Percentiles rank a stretch among this genome's conserved stretches.
Evolutionary conservation across 2,329 filamentous ascomycete species (phyloP).

Genomic region (Fusarium oxysporum): DNA sequence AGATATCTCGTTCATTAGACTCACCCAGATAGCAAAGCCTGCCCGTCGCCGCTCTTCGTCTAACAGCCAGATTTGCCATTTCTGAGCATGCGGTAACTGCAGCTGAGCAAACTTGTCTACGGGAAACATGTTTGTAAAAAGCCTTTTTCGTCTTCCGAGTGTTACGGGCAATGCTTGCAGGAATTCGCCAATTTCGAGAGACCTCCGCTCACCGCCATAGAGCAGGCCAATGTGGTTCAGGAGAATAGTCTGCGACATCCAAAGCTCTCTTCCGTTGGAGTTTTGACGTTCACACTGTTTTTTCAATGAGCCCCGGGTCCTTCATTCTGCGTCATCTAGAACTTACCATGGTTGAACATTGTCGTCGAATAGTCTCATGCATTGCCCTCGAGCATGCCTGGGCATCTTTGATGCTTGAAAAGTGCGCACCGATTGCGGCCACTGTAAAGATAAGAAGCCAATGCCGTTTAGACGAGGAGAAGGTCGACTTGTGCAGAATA

Average conservation of each 20-base stretch:
- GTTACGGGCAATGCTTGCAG: neutral
- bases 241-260: constrained; percentile 7
- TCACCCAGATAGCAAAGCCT: constrained; percentile 12
- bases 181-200: constrained; percentile 6
- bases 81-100: constrained; percentile 1
- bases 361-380: constrained; percentile 4
- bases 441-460: constrained; percentile 10
- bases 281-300: constrained; percentile 1
- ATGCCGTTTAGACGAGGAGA: constrained; percentile 1
- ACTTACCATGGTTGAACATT: neutral
- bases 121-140: constrained; percentile 16
- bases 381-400: constrained; percentile 1
- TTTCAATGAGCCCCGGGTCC: neutral
- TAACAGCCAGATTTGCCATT: constrained; percentile 9
- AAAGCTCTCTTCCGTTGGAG: constrained; percentile 1
- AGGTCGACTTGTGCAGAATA: constrained; percentile 1
- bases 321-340: neutral
- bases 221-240: constrained; percentile 8
- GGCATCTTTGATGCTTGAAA: neutral
- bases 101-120: constrained; percentile 13
- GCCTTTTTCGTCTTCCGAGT: neutral
- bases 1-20: neutral
- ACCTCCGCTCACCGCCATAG: constrained; percentile 5
- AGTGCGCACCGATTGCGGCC: constrained; percentile 4
- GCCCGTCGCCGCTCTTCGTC: constrained; percentile 4